Percentiles rank a stretch among this genome's conserved stretches.
phyloP scores from a whole-genome alignment of 805 yeast genomes.

The Candida tibetensis region DNA sequence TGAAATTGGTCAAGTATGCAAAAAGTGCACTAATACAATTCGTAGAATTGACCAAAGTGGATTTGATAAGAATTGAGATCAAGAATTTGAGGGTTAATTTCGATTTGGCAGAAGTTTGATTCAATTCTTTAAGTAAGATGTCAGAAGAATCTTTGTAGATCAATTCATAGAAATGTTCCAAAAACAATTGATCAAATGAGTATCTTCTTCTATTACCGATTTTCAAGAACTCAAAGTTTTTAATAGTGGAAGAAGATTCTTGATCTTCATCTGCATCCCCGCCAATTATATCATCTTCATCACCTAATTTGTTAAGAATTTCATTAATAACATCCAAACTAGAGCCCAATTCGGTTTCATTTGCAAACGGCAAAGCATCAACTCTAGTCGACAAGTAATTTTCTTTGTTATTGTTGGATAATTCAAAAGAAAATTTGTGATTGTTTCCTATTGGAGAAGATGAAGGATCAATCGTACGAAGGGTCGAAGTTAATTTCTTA shows the following conservation, averaged over 20 bases:
- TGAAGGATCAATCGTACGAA: slow-evolving; percentile 15
- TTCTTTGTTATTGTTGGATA: slow-evolving; percentile 37
- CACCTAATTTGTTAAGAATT: slow-evolving; percentile 50
- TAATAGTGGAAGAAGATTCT: background rate
- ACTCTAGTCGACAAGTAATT: slow-evolving; percentile 59
- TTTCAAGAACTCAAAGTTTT: slow-evolving; percentile 17
- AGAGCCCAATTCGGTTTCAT: slow-evolving; percentile 57
- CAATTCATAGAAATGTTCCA: slow-evolving; percentile 20
- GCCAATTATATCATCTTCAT: slow-evolving; percentile 9
- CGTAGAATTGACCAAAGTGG: slow-evolving; percentile 55
- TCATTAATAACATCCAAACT: slow-evolving; percentile 53
- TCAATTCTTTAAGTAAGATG: slow-evolving; percentile 42
- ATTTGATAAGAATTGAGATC: slow-evolving; percentile 61
- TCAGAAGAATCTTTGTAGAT: slow-evolving; percentile 43
- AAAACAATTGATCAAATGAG: slow-evolving; percentile 24
- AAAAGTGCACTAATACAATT: slow-evolving; percentile 59
- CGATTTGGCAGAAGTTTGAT: slow-evolving; percentile 28
- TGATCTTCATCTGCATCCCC: slow-evolving; percentile 8
- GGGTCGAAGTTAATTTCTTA: slow-evolving; percentile 52
- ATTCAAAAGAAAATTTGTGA: slow-evolving; percentile 11
- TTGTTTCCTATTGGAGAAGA: slow-evolving; percentile 7
- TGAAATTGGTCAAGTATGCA: slow-evolving; percentile 39
- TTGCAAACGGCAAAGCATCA: slow-evolving; percentile 72
- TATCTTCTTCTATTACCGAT: slow-evolving; percentile 21
- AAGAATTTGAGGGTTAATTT: slow-evolving; percentile 54